Conservation (phyloP, 2,329 filamentous ascomycete genomes). For the Leptographium radiaticola region DNA sequence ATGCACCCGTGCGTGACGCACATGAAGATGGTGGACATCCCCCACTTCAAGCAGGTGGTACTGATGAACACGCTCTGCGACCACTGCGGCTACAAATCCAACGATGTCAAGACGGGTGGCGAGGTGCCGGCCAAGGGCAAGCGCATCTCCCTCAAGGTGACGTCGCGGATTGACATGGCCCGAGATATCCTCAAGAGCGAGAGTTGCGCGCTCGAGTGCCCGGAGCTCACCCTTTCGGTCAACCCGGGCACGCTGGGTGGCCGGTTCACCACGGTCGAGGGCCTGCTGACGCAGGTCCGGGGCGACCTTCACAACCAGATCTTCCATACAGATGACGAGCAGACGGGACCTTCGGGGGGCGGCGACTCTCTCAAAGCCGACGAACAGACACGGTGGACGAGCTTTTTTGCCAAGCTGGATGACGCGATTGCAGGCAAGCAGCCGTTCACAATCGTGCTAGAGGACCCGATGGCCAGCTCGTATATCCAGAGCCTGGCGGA, state of each 20-base stretch:
- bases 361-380: constrained; percentile 63
- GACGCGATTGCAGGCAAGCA: constrained; percentile 67
- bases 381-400: constrained; percentile 60
- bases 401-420: constrained; percentile 68
- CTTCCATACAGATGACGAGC: constrained; percentile 45
- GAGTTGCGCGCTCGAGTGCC: constrained; percentile 74
- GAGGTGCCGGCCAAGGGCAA: constrained; percentile 78
- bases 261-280: constrained; percentile 93
- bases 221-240: constrained; percentile 75
- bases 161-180: constrained; percentile 58
- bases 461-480: constrained; percentile 81
- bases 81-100: constrained; percentile 84
- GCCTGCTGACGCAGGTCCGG: constrained; percentile 81
- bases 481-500: constrained; percentile 85
- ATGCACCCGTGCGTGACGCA: constrained; percentile 75
- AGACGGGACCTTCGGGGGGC: constrained; percentile 28
- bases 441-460: constrained; percentile 70
- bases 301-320: constrained; percentile 81
- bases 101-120: constrained; percentile 95
- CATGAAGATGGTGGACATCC: constrained; percentile 98
- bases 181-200: constrained; percentile 95
- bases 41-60: constrained; percentile 94
- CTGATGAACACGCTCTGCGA: constrained; percentile 92
- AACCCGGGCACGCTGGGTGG: constrained; percentile 91
- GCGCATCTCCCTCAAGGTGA: constrained; percentile 66